A percentile compares a stretch with the other conserved stretches of the same genome.
phyloP scores from a whole-genome alignment of 306 rosid genomes.

The Cicer cuneatum region DNA sequence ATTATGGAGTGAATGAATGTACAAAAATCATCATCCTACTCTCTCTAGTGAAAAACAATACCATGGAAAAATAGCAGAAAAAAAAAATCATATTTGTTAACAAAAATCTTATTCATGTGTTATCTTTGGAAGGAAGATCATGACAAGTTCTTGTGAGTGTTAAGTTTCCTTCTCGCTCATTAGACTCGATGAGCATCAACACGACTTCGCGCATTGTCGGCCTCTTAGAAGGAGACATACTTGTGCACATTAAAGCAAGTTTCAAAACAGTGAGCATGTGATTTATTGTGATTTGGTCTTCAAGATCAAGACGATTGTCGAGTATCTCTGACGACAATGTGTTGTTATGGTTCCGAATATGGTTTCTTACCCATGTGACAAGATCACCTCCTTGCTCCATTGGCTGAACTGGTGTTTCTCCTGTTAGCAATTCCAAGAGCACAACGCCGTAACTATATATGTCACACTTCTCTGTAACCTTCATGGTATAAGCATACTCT shows the following conservation, averaged over 20 bases:
- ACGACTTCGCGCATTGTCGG: conserved; percentile 89
- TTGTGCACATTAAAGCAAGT: conserved; percentile 83
- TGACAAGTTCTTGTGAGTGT: conserved; percentile 52
- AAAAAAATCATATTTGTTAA: conserved; percentile 49
- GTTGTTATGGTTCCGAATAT: conserved; percentile 62
- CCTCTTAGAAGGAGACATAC: conserved; percentile 66
- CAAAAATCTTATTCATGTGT: conserved; percentile 45
- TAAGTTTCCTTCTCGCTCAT: conserved; percentile 61
- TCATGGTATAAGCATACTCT: conserved; percentile 99
- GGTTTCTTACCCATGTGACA: conserved; percentile 72
- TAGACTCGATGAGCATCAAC: conserved; percentile 78
- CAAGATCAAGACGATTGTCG: conserved; percentile 70
- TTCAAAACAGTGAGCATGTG: conserved; percentile 85
- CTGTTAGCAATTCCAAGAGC: conserved; percentile 86
- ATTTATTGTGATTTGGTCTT: conserved; percentile 60
- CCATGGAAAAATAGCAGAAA: conserved; percentile 42
- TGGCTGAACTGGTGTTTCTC: conserved; percentile 90
- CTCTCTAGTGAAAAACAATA: conserved; percentile 48
- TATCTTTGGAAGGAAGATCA: conserved; percentile 60
- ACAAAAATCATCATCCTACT: conserved; percentile 52
- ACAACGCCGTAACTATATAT: conserved; percentile 95
- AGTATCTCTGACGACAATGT: conserved; percentile 68
- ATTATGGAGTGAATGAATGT: conserved; percentile 58
- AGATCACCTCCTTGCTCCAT: conserved; percentile 92
- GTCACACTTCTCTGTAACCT: conserved; percentile 95